Evolutionary conservation across 148 eudicot genomes (phyloP).

Genomic region (Pharnaceum exiguum): DNA sequence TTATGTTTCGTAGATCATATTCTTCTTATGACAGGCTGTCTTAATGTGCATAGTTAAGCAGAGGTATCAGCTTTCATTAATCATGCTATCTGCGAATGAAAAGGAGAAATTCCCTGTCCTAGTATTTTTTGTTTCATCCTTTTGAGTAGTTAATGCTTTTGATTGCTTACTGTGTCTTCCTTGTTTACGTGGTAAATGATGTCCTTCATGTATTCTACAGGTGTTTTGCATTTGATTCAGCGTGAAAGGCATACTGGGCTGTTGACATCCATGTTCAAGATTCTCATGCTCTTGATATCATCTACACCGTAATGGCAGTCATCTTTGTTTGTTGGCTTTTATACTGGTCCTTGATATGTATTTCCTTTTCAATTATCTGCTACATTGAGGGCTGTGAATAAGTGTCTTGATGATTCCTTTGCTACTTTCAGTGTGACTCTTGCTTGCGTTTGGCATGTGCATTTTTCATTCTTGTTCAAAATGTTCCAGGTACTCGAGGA

Average conservation of each 20-base stretch:
- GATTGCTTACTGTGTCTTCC: not conserved
- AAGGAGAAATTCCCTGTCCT: too few relatives aligned
- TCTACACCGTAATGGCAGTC: constrained; percentile 82
- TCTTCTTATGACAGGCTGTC: too few relatives aligned
- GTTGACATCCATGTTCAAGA: constrained; percentile 67
- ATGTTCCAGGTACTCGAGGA: constrained; percentile 69
- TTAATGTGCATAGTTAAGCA: too few relatives aligned
- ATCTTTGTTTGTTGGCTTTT: not conserved
- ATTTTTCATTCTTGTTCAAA: not conserved
- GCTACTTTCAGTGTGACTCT: too few relatives aligned
- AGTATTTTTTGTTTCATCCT: too few relatives aligned
- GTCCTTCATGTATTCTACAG: constrained; percentile 26
- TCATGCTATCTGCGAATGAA: too few relatives aligned
- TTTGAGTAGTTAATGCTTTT: not conserved
- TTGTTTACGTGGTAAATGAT: not conserved
- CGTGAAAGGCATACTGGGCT: constrained; percentile 69
- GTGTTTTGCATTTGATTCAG: constrained; percentile 69
- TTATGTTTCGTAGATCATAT: too few relatives aligned
- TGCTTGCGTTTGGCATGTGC: not conserved
- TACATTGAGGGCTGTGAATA: too few relatives aligned
- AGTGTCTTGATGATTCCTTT: too few relatives aligned
- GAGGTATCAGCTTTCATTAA: too few relatives aligned
- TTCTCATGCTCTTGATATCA: constrained; percentile 75
- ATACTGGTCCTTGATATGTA: not conserved
- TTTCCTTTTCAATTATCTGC: too few relatives aligned